Evolutionary conservation across 2,329 filamentous ascomycete species (phyloP).

Genomic region (Aspergillus tanneri): DNA sequence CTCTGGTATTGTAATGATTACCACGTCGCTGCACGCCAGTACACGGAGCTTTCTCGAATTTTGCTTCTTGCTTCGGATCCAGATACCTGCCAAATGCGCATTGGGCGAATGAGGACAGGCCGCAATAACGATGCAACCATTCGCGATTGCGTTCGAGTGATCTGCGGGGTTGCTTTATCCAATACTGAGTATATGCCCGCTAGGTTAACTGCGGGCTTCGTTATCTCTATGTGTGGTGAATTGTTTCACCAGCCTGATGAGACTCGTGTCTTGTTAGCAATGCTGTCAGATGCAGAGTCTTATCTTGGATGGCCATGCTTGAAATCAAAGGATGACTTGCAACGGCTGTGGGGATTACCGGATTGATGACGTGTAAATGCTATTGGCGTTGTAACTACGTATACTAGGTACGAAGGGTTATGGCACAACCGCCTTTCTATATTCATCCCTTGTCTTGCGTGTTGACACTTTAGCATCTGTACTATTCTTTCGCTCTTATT

Average conservation of each 20-base stretch:
- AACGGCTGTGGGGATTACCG: not conserved
- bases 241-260: conserved; percentile 4
- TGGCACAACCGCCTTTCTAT: too few relatives aligned
- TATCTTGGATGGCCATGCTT: conserved; percentile 8
- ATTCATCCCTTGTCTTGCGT: too few relatives aligned
- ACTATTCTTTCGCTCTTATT: too few relatives aligned
- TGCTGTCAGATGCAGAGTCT: conserved; percentile 1
- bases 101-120: not conserved
- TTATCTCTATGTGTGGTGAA: conserved; percentile 5
- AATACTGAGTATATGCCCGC: conserved; percentile 1
- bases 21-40: conserved; percentile 2
- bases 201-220: conserved; percentile 1
- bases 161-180: conserved; percentile 5
- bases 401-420: too few relatives aligned
- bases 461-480: too few relatives aligned
- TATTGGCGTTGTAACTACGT: too few relatives aligned
- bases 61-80: conserved; percentile 3
- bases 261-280: not conserved
- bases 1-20: conserved; percentile 6
- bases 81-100: not conserved
- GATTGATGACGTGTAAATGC: too few relatives aligned
- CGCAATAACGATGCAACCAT: conserved; percentile 1
- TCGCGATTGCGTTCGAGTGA: not conserved
- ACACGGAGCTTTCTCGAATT: conserved; percentile 5
- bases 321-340: conserved; percentile 5